phyloP scores from a whole-genome alignment of 2,329 filamentous ascomycete genomes.

The Colletotrichum tropicale region DNA sequence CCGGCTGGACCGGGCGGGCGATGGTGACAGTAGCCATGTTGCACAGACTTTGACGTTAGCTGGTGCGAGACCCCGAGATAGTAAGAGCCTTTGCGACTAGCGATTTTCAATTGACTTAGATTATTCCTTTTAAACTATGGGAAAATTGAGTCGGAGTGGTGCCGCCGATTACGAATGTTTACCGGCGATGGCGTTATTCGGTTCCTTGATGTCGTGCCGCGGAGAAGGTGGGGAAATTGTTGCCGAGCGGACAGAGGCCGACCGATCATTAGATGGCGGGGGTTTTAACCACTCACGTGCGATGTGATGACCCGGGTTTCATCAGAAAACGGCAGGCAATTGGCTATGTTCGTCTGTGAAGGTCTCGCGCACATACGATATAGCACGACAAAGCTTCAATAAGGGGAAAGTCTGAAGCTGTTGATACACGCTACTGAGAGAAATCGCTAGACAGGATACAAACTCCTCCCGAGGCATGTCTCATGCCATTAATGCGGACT shows the following conservation, averaged over 20 bases:
- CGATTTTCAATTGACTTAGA: no score
- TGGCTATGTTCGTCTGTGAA: background rate
- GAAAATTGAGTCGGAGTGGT: background rate
- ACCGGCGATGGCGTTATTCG: conserved; percentile 1
- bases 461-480: rapidly evolving
- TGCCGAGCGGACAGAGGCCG: background rate
- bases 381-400: background rate
- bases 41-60: background rate
- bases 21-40: background rate
- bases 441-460: background rate
- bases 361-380: rapidly evolving
- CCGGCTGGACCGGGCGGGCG: conserved; percentile 53
- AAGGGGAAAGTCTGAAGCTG: background rate
- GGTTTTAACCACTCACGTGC: background rate
- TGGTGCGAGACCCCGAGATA: background rate
- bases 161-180: background rate
- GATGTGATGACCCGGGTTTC: background rate
- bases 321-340: background rate
- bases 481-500: background rate
- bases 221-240: background rate
- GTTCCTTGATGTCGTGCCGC: conserved; percentile 5
- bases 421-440: background rate
- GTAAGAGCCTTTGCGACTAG: background rate
- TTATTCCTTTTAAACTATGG: background rate
- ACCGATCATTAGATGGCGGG: background rate